Evolutionary conservation across 495 filamentous ascomycete genomes (phyloP).

Genomic region (Aspergillus saccharolyticus): DNA sequence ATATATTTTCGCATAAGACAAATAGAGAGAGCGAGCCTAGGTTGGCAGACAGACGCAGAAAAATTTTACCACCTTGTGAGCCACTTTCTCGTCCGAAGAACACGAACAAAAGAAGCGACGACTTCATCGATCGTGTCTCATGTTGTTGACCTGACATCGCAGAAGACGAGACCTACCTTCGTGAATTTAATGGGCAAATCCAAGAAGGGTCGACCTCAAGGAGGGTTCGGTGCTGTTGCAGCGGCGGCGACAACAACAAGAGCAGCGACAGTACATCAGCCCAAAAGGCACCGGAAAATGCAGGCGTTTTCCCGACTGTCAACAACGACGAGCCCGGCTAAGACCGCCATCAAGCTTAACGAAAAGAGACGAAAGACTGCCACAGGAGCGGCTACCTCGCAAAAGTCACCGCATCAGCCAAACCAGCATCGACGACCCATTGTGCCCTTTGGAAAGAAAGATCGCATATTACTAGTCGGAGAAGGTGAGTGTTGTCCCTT

Average conservation of each 20-base stretch:
- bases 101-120: too few relatives aligned
- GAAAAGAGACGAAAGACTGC: not conserved
- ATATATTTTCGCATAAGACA: not conserved
- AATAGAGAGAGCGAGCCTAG: too few relatives aligned
- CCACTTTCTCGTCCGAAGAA: not conserved
- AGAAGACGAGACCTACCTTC: not conserved
- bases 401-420: conserved; percentile 3
- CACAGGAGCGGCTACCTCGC: not conserved
- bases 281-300: conserved; percentile 23
- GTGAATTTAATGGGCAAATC: conserved; percentile 13
- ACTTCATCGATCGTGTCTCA: too few relatives aligned
- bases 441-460: conserved; percentile 67
- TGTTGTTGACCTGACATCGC: too few relatives aligned
- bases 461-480: conserved; percentile 78
- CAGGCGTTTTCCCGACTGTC: conserved; percentile 22
- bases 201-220: conserved; percentile 10
- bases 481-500: conserved; percentile 54
- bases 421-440: conserved; percentile 44
- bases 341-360: not conserved
- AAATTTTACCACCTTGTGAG: not conserved
- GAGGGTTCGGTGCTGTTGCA: not conserved
- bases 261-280: not conserved
- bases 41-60: too few relatives aligned
- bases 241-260: too few relatives aligned
- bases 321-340: conserved; percentile 6